Conservation (phyloP, 1,139 yeast species). For the Sugiyamaella grinbergsii region DNA sequence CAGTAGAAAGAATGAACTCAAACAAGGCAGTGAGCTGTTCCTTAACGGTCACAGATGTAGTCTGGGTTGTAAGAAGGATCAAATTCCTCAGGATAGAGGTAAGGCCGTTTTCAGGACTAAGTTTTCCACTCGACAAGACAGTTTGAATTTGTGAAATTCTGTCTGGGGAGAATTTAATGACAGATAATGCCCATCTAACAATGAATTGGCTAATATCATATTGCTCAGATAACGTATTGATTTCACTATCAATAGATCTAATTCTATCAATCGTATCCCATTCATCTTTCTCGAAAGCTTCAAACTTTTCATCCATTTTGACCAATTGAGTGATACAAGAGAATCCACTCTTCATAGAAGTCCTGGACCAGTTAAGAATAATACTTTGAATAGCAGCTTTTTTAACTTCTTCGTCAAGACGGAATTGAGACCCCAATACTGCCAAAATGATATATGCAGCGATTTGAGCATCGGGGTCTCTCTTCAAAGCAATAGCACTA, state of each 20-base stretch:
- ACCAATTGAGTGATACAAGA: conserved; percentile 45
- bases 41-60: conserved; percentile 8
- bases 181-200: conserved; percentile 36
- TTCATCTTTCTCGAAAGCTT: conserved; percentile 30
- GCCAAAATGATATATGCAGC: conserved; percentile 82
- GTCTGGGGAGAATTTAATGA: conserved; percentile 31
- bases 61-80: conserved; percentile 18
- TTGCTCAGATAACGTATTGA: conserved; percentile 34
- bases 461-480: conserved; percentile 66
- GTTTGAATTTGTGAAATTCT: conserved; percentile 33
- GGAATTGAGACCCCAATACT: conserved; percentile 73
- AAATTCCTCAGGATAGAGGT: conserved; percentile 24
- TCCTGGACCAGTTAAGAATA: conserved; percentile 49
- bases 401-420: conserved; percentile 63
- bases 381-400: conserved; percentile 73
- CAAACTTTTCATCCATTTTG: conserved; percentile 26
- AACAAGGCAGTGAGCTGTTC: conserved; percentile 12
- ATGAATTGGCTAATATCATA: conserved; percentile 40
- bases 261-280: conserved; percentile 34
- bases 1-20: conserved; percentile 13
- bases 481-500: conserved; percentile 35
- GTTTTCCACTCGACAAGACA: conserved; percentile 33
- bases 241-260: conserved; percentile 31
- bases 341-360: conserved; percentile 42
- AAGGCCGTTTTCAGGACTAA: conserved; percentile 26